Evolutionary conservation across 331 rosid species (phyloP), one percentile per base, ranked within the genome.

Genomic region (Quercus tomentella): DNA sequence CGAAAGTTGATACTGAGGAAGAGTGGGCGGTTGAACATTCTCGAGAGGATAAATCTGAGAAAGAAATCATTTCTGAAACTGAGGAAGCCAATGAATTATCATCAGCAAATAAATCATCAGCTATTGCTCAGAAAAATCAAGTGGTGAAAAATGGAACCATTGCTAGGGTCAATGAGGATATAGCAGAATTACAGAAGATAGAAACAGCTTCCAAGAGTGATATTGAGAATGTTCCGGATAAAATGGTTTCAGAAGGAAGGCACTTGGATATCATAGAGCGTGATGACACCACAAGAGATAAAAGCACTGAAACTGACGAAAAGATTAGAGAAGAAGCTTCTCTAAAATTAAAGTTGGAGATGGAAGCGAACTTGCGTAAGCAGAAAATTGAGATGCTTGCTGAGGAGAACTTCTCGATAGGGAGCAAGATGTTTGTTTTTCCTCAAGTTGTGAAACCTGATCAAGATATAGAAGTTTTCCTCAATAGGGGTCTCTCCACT

Each of bases 381-480:
- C 80, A 82, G 79, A 89, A 92, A 81, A 86, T 92, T 78, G 86
- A 83, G 72, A 90, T 78, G 86, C 84, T 88, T 51, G 92, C 96
- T 16, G 80, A 85, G 82, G 89, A 85, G 60, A 90, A 82, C 78
- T 65, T 88, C 70, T 81, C 81, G 23, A 80, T 28, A 20, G 92
- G 91, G 75, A 84, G 82, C 72, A 89, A 83, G 82, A 56, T 92
- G 45, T 94, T 94, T 88, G 87, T 89, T 51, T 92, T 80, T 83
- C 97, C 98, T 16, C 86, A 74, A 80, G 80, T 82, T 51, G 92
- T 83, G 80, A 82, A 78, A 86, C 91, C 96, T 30, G 90, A 84
- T 82, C 89, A 82, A 87, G 87, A 84, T 74, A 86, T 88, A 76
- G 87, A 92, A 85, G 80, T 94, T 74, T 92, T 89, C 84, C 81